Percentiles rank a stretch among this genome's conserved stretches.
These are phyloP conservation scores for Neurospora sp. DNA, from an alignment of 495 filamentous ascomycete species.

Conservation along the genomic window DNA sequence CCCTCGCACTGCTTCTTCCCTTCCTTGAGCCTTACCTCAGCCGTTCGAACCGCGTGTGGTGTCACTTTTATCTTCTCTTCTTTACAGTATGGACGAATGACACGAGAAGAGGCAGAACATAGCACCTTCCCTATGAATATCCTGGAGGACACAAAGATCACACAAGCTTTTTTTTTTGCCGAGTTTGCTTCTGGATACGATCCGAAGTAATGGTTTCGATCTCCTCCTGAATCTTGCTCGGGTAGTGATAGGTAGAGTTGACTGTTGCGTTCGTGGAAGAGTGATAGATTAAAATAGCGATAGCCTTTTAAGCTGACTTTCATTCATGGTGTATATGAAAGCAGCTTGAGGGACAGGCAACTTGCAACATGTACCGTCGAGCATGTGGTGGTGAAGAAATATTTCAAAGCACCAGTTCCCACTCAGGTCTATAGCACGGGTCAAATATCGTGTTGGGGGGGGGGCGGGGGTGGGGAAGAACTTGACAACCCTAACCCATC, in stretches of 20 bases:
- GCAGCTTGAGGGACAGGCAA: background rate
- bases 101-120: background rate
- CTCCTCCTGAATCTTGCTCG: too few relatives aligned
- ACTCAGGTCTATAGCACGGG: background rate
- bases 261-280: too few relatives aligned
- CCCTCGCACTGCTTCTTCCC: background rate
- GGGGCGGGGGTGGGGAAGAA: background rate
- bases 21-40: background rate
- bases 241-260: too few relatives aligned
- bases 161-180: background rate
- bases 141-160: background rate
- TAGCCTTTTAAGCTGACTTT: too few relatives aligned
- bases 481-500: background rate
- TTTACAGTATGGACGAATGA: background rate
- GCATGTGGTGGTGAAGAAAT: background rate
- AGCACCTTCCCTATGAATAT: background rate
- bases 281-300: background rate
- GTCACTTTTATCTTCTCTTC: background rate
- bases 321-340: background rate
- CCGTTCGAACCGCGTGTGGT: background rate
- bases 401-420: background rate
- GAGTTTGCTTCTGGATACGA: background rate
- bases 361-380: background rate
- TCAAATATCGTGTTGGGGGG: background rate
- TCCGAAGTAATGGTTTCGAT: too few relatives aligned